phyloP scores from a whole-genome alignment of 2,329 filamentous ascomycete genomes.

The Stagonosporopsis rhizophila region DNA sequence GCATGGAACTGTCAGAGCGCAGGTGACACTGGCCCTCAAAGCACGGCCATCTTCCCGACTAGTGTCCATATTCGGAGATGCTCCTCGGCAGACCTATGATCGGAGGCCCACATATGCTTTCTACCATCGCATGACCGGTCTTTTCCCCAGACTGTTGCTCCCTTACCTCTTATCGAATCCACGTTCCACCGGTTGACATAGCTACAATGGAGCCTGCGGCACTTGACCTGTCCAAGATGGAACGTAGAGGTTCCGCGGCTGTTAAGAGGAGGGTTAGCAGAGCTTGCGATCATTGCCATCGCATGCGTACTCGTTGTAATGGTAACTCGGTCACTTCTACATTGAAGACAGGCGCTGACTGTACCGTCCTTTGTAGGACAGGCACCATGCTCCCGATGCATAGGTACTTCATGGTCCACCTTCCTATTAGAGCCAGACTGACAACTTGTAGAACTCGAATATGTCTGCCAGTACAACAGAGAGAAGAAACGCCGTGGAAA shows the following conservation, averaged over 20 bases:
- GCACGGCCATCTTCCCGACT: constrained; percentile 32
- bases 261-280: constrained; percentile 87
- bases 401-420: constrained; percentile 65
- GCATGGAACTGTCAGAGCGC: constrained; percentile 49
- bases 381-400: constrained; percentile 88
- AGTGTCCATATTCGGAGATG: constrained; percentile 36
- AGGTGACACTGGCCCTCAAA: constrained; percentile 40
- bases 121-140: constrained; percentile 47
- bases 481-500: constrained; percentile 95
- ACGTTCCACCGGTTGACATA: constrained; percentile 24
- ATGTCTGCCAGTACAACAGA: constrained; percentile 88
- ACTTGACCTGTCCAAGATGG: constrained; percentile 38
- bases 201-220: constrained; percentile 38
- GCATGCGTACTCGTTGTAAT: constrained; percentile 91
- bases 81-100: constrained; percentile 42
- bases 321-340: constrained; percentile 44
- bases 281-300: constrained; percentile 95
- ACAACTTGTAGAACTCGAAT: constrained; percentile 72
- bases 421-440: constrained; percentile 13
- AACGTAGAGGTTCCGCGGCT: constrained; percentile 60
- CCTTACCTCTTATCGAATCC: constrained; percentile 13
- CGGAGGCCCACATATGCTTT: constrained; percentile 46
- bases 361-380: constrained; percentile 57
- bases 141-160: constrained; percentile 32
- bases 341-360: constrained; percentile 7